A percentile compares a stretch with the other conserved stretches of the same genome.
Evolutionary conservation across 2,329 filamentous ascomycete species (phyloP).

Genomic region (Chaetomiaceae sp.): DNA sequence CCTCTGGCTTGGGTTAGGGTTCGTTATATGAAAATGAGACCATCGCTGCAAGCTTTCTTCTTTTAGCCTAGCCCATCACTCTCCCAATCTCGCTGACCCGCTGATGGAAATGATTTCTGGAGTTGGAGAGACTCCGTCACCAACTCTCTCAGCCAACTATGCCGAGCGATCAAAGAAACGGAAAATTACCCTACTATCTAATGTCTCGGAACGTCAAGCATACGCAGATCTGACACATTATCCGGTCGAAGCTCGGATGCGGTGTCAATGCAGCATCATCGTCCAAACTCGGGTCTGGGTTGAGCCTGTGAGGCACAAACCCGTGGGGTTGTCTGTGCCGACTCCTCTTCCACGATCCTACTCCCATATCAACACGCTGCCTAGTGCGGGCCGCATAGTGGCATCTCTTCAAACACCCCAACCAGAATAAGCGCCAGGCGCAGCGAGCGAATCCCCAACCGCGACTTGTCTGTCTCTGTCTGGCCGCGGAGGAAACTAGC

Average conservation of each 20-base stretch:
- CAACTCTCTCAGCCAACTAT: too few relatives aligned
- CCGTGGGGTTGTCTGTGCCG: neutral
- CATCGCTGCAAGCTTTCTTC: too few relatives aligned
- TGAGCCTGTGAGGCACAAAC: neutral
- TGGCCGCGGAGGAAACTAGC: neutral
- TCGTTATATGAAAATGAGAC: too few relatives aligned
- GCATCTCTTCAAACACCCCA: conserved; percentile 1
- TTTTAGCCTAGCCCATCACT: too few relatives aligned
- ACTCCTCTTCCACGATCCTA: neutral
- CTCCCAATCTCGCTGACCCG: too few relatives aligned
- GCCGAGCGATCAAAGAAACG: too few relatives aligned
- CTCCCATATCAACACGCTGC: neutral
- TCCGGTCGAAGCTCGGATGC: neutral
- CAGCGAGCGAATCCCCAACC: conserved; percentile 2
- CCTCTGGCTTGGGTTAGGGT: too few relatives aligned
- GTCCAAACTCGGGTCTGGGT: neutral
- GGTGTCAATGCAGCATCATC: neutral
- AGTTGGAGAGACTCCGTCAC: too few relatives aligned
- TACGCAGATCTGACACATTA: conserved; percentile 10
- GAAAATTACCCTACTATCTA: too few relatives aligned
- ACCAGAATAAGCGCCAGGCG: conserved; percentile 5
- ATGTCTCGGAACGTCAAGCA: neutral
- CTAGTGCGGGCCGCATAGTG: conserved; percentile 2
- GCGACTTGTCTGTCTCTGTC: neutral
- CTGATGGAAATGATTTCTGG: too few relatives aligned